Evolutionary conservation across 129 eudicot species (phyloP).

Genomic region (Logfia minima): DNA sequence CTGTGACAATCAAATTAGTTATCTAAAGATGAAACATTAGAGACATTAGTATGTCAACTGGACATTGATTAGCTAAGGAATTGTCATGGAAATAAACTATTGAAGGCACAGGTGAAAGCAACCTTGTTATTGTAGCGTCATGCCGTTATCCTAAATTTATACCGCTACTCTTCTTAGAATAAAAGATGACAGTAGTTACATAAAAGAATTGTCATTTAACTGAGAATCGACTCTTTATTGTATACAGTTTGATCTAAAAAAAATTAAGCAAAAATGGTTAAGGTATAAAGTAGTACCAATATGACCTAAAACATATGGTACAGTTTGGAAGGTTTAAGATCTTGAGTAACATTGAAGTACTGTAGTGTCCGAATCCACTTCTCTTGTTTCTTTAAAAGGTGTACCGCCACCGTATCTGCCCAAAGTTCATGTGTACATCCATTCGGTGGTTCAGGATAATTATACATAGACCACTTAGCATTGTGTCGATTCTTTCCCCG

Average conservation of each 20-base stretch:
- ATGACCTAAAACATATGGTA: slow-evolving; percentile 64
- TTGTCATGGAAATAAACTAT: not conserved
- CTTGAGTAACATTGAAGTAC: slow-evolving; percentile 75
- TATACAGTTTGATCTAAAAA: slow-evolving; percentile 12
- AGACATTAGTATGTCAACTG: not conserved
- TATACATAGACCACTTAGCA: slow-evolving; percentile 96
- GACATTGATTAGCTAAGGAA: not conserved
- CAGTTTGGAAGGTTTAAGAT: slow-evolving; percentile 74
- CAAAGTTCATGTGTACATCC: slow-evolving; percentile 81
- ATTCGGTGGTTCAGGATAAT: slow-evolving; percentile 80
- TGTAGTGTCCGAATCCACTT: slow-evolving; percentile 78
- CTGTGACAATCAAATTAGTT: no score
- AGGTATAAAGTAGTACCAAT: not conserved
- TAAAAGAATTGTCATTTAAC: slow-evolving; percentile 9
- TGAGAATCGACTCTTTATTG: slow-evolving; percentile 23
- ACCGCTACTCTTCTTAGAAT: not conserved
- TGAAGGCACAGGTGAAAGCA: not conserved
- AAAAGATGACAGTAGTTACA: slow-evolving; percentile 8
- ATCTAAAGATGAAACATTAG: not conserved
- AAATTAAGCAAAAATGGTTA: slow-evolving; percentile 36
- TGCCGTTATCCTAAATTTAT: not conserved
- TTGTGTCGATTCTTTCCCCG: slow-evolving; percentile 71
- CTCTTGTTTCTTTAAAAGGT: slow-evolving; percentile 77
- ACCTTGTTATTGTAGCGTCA: not conserved
- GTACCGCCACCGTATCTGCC: slow-evolving; percentile 85